Evolutionary conservation across 495 filamentous ascomycete species (phyloP).

Genomic region (Xylaria longipes): DNA sequence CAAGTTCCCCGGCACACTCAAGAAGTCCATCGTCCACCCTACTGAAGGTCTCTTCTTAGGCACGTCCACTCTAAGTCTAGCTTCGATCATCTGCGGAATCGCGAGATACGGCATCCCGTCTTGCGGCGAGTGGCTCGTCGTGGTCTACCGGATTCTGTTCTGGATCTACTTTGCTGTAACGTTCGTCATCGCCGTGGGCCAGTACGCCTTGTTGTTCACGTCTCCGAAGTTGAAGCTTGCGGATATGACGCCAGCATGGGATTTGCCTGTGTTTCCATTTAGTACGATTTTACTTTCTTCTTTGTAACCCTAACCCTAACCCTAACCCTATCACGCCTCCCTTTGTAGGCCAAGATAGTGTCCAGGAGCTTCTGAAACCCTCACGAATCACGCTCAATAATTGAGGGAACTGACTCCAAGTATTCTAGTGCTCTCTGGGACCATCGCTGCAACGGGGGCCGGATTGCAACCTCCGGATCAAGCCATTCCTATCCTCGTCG

Average conservation of each 20-base stretch:
- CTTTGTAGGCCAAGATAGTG: background rate
- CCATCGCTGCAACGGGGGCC: slow-evolving; percentile 52
- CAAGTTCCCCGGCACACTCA: slow-evolving; percentile 56
- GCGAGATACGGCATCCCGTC: slow-evolving; percentile 62
- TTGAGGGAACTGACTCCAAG: background rate
- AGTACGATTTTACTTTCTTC: too few species aligned
- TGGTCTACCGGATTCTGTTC: slow-evolving; percentile 52
- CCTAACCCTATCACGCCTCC: too few species aligned
- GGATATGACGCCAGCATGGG: slow-evolving; percentile 61
- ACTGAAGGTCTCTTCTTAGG: slow-evolving; percentile 71
- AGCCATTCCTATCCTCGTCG: slow-evolving; percentile 55
- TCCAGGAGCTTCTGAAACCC: background rate
- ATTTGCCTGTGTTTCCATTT: slow-evolving; percentile 62
- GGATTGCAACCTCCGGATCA: slow-evolving; percentile 48
- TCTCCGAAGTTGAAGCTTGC: slow-evolving; percentile 44
- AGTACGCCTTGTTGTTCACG: slow-evolving; percentile 61
- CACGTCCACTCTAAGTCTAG: slow-evolving; percentile 69
- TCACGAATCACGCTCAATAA: background rate
- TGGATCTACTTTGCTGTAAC: slow-evolving; percentile 59
- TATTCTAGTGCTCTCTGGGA: slow-evolving; percentile 52
- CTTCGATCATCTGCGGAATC: slow-evolving; percentile 66
- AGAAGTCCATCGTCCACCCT: slow-evolving; percentile 64
- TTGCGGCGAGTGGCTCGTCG: slow-evolving; percentile 47
- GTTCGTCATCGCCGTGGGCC: slow-evolving; percentile 51
- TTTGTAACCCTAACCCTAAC: too few species aligned